phyloP scores from a whole-genome alignment of 805 yeast species.

The Yarrowia sp. region DNA sequence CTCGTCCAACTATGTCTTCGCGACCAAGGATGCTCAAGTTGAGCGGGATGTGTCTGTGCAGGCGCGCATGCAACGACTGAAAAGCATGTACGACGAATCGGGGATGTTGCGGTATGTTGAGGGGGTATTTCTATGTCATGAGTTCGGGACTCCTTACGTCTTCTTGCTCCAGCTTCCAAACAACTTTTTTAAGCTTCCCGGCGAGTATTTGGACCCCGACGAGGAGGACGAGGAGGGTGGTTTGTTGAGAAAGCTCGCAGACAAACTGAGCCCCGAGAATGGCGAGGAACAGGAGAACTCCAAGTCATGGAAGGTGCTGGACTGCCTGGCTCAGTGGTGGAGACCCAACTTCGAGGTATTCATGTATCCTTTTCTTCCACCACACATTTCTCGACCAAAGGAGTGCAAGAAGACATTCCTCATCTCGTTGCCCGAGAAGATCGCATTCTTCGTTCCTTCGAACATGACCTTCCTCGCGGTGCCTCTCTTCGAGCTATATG shows the following conservation, averaged over 20 bases:
- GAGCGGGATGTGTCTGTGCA: conserved; percentile 48
- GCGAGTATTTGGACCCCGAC: conserved; percentile 45
- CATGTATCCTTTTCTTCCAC: conserved; percentile 50
- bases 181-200: conserved; percentile 48
- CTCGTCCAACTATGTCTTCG: conserved; percentile 49
- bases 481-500: conserved; percentile 50
- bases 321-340: conserved; percentile 51
- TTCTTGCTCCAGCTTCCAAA: conserved; percentile 47
- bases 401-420: conserved; percentile 50
- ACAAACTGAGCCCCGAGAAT: conserved; percentile 39
- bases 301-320: conserved; percentile 48
- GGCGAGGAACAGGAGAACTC: conserved; percentile 42
- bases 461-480: conserved; percentile 49
- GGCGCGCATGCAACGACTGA: conserved; percentile 46
- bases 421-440: conserved; percentile 46
- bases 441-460: conserved; percentile 46
- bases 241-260: conserved; percentile 45
- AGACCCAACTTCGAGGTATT: conserved; percentile 49
- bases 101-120: conserved; percentile 50
- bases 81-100: conserved; percentile 46
- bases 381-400: conserved; percentile 50
- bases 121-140: conserved; percentile 48
- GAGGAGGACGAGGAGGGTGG: conserved; percentile 47
- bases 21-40: conserved; percentile 47
- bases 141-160: conserved; percentile 50